Evolutionary conservation across 2,329 filamentous ascomycete genomes (phyloP), one percentile per base, ranked within the genome.

Genomic region (Ophiostoma ulmi): DNA sequence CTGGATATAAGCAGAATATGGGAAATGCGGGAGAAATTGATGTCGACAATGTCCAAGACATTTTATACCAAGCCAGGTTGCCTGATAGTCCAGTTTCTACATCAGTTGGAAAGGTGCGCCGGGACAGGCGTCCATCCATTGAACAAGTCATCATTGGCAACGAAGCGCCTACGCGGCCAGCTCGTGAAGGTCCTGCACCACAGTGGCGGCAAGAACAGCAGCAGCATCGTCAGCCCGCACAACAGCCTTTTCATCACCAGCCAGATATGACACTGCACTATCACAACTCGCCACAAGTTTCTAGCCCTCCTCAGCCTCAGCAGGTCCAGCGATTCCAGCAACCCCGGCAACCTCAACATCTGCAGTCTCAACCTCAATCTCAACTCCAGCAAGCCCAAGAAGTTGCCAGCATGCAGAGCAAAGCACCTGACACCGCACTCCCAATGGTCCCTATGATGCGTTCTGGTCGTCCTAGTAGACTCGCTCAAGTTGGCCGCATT

Each of bases 401-500:
- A 63, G 8, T n/a, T 13, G n/a, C 7, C 48, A 63, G 14, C 6
- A 36, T 3, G 13, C 69, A 70, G 41, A 48, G 35, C 48, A 31
- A 22, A 48, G 38, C 64, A 48, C 26, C 31, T 36, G 38, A 41
- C 35, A 48, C 38, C 52, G 41, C 67, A 5, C 35, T 65, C 1
- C 36, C 63, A n/a, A n/a, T n/a, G 14, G 63, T 65, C 8, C 63
- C 63, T 11, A 39, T 22, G n/a, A 22, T 65, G 36, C 63, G 63
- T 22, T 65, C 38, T 35, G 65, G 73, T 26, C 80, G 81, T 4
- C 87, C 87, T 11, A 91, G 88, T 76, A 86, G 93, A 70, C 82
- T 97, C 22, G 88, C 89, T 38, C 92, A 94, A 75, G 89, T 97
- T 66, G 94, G 93, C 10, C 88, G 94, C 20, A 97, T 97, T 69